These are phyloP conservation scores for Psilocybe mexicana DNA, from an alignment of 1,284 basidiomycete species.

Conservation along the genomic window DNA sequence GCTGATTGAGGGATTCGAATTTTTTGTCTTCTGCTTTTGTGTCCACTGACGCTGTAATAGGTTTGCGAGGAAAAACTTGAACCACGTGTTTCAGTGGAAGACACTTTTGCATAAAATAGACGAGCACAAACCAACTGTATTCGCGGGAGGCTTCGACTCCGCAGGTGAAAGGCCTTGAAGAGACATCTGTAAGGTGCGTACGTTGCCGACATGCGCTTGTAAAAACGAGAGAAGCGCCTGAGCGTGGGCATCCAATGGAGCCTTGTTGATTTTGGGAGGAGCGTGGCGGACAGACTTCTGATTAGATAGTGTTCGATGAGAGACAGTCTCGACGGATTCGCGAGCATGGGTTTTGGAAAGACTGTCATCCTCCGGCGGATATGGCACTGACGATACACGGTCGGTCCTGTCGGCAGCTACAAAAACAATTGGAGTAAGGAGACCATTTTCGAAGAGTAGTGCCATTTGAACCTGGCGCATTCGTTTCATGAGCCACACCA, in stretches of 20 bases:
- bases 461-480: conserved; percentile 3
- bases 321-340: background rate
- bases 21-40: background rate
- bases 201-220: conserved; percentile 20
- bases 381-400: background rate
- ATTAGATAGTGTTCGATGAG: conserved; percentile 5
- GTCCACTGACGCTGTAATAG: background rate
- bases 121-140: background rate
- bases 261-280: conserved; percentile 2
- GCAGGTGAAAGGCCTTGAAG: background rate
- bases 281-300: background rate
- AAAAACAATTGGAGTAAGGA: background rate
- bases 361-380: conserved; percentile 8
- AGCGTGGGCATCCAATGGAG: conserved; percentile 18
- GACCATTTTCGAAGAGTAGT: background rate
- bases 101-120: background rate
- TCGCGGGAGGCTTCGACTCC: background rate
- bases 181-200: conserved; percentile 19
- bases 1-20: conserved; percentile 10
- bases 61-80: background rate
- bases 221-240: conserved; percentile 21
- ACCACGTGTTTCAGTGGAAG: background rate
- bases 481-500: conserved; percentile 6
- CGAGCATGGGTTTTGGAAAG: background rate
- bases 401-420: background rate